Evolutionary conservation across 2,329 filamentous ascomycete species (phyloP).

Genomic region (Pyricularia pennisetigena): DNA sequence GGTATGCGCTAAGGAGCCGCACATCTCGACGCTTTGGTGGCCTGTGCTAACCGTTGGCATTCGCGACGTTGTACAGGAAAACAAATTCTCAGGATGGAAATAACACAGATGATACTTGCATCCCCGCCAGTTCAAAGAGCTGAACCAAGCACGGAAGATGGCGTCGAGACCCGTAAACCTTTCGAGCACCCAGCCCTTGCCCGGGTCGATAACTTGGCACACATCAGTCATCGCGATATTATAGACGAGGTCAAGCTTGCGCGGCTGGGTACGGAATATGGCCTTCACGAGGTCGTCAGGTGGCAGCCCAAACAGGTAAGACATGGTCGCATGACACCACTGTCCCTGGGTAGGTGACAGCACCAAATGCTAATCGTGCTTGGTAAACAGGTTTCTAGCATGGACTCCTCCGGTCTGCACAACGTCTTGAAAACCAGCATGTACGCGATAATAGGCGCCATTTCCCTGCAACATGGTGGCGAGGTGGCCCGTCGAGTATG

Average conservation of each 20-base stretch:
- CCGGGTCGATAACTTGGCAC: constrained; percentile 63
- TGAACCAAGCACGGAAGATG: background rate
- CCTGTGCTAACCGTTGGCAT: background rate
- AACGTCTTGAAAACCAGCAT: constrained; percentile 68
- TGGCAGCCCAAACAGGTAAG: constrained; percentile 76
- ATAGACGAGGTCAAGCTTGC: constrained; percentile 57
- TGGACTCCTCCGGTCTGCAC: constrained; percentile 63
- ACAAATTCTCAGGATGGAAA: constrained; percentile 16
- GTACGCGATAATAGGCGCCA: constrained; percentile 78
- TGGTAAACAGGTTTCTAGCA: constrained; percentile 45
- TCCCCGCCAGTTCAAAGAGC: background rate
- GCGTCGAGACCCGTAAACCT: constrained; percentile 37
- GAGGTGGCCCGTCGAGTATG: constrained; percentile 66
- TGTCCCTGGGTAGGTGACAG: background rate
- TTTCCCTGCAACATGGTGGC: constrained; percentile 81
- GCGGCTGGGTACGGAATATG: constrained; percentile 57
- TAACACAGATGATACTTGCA: constrained; percentile 16
- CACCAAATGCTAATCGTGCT: background rate
- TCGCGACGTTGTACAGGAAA: constrained; percentile 10
- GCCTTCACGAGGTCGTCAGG: constrained; percentile 65
- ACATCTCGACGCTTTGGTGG: background rate
- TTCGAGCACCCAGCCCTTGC: constrained; percentile 62
- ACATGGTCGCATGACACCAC: constrained; percentile 4
- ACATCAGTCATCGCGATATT: constrained; percentile 48
- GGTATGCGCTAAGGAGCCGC: constrained; percentile 36